These are phyloP conservation scores for Boletus vinaceobasis DNA, from an alignment of 768 basidiomycete genomes.

Conservation along the genomic window DNA sequence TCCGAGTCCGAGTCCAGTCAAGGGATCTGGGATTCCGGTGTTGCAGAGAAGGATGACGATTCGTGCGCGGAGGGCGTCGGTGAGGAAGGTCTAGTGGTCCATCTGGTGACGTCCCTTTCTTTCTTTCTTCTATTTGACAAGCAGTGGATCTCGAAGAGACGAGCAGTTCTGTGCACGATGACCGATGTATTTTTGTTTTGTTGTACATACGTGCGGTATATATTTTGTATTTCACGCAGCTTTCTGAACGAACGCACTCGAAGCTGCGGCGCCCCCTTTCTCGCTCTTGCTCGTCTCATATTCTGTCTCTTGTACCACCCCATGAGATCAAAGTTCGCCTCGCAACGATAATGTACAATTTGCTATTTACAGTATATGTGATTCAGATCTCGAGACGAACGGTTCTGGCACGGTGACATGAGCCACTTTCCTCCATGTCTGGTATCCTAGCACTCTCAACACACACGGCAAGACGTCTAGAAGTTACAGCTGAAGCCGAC, in stretches of 20 bases:
- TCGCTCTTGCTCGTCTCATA: too few relatives aligned
- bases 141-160: background rate
- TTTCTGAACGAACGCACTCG: background rate
- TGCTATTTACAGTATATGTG: background rate
- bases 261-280: background rate
- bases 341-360: background rate
- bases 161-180: background rate
- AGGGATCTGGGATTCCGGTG: constrained; percentile 28
- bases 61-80: constrained; percentile 18
- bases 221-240: background rate
- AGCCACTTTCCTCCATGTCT: background rate
- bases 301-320: background rate
- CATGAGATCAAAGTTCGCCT: background rate
- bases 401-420: background rate
- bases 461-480: background rate
- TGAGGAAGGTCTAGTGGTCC: constrained; percentile 14
- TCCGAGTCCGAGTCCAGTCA: constrained; percentile 20
- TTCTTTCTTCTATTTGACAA: background rate
- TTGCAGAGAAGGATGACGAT: constrained; percentile 29
- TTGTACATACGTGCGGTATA: background rate
- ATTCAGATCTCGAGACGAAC: background rate
- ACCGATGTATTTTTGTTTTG: background rate
- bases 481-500: background rate
- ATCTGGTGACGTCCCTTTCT: background rate
- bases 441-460: background rate